Evolutionary conservation across 163 green algal species (phyloP).

Genomic region (Trebouxiophyceae sp.): DNA sequence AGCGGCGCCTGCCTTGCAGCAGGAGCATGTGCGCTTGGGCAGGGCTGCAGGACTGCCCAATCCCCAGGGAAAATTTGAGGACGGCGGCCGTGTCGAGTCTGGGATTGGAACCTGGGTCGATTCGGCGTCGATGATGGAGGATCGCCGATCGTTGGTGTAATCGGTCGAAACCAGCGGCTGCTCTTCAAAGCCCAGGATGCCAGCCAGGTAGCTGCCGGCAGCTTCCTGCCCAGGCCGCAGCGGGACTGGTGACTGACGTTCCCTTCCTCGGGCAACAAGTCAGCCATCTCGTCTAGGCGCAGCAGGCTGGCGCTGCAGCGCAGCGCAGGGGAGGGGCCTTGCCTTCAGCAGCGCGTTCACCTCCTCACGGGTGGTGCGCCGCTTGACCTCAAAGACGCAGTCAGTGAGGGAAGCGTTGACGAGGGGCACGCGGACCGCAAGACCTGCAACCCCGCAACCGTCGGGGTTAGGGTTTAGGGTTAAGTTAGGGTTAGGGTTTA

Average conservation of each 20-base stretch:
- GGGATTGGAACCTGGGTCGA: conserved; percentile 50
- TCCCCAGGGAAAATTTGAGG: no score
- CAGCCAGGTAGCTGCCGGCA: conserved; percentile 53
- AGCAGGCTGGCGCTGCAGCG: neutral
- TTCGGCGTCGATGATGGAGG: conserved; percentile 67
- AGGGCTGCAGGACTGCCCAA: no score
- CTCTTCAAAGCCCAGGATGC: conserved; percentile 70
- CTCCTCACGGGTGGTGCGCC: conserved; percentile 58
- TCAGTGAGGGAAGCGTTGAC: conserved; percentile 79
- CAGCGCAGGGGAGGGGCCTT: neutral
- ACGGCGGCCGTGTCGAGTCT: neutral
- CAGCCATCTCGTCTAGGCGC: neutral
- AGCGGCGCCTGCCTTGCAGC: no score
- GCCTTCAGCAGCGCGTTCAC: conserved; percentile 74
- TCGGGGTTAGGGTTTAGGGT: no score
- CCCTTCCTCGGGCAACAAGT: neutral
- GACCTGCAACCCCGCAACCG: conserved; percentile 31
- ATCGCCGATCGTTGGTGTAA: conserved; percentile 70
- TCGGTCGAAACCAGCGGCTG: conserved; percentile 70
- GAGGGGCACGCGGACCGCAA: conserved; percentile 77
- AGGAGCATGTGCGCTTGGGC: no score
- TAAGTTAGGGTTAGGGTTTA: no score
- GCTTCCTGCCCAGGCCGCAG: conserved; percentile 34
- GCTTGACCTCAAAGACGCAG: conserved; percentile 72
- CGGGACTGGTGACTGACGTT: neutral